These are phyloP conservation scores for Inga oerstediana DNA, from an alignment of 306 rosid species.

Conservation along the genomic window DNA sequence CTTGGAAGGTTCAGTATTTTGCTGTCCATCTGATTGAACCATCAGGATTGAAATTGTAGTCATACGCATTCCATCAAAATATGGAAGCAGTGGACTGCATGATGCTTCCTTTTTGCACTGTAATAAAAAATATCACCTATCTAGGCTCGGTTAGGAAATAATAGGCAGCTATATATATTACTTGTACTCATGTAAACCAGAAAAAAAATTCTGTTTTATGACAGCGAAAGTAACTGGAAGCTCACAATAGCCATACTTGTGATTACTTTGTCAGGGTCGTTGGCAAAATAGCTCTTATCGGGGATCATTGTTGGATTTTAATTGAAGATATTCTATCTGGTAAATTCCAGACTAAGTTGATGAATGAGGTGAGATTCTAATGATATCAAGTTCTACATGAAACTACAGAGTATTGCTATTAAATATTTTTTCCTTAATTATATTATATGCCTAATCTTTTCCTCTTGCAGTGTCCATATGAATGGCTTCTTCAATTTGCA, in stretches of 20 bases:
- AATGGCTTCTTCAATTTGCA: conserved; percentile 84
- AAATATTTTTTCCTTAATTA: neutral
- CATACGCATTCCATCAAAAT: neutral
- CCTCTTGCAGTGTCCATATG: conserved; percentile 65
- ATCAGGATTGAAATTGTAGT: conserved; percentile 14
- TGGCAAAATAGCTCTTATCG: conserved; percentile 71
- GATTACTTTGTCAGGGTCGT: conserved; percentile 57
- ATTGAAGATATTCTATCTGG: conserved; percentile 45
- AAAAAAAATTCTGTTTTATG: neutral
- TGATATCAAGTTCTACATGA: conserved; percentile 12
- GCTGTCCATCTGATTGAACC: conserved; percentile 5
- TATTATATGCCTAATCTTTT: conserved; percentile 32
- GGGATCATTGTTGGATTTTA: conserved; percentile 68
- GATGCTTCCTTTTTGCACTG: neutral
- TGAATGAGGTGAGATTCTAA: conserved; percentile 58
- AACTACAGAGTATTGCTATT: conserved; percentile 15
- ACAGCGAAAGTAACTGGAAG: conserved; percentile 11
- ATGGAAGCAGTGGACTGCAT: neutral
- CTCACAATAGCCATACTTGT: conserved; percentile 14
- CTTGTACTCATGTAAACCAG: neutral
- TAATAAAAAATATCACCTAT: neutral
- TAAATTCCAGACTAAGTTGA: conserved; percentile 38
- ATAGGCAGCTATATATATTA: conserved; percentile 14
- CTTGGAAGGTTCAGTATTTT: conserved; percentile 29
- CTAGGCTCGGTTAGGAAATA: neutral